These are phyloP conservation scores for Fagus sylvatica DNA, from an alignment of 306 rosid species.

Conservation along the genomic window DNA sequence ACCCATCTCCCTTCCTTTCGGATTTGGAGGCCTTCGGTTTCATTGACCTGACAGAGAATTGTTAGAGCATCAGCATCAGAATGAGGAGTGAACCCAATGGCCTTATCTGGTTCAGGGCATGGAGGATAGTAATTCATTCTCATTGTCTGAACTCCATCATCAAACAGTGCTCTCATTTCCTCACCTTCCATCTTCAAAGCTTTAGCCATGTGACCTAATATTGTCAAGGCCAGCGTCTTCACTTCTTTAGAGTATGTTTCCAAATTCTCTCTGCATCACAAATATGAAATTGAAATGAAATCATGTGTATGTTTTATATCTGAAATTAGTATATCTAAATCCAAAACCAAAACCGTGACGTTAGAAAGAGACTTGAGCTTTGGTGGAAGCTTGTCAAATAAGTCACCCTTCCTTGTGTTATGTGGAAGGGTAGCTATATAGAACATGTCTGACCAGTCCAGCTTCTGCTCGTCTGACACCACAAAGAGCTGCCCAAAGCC, in stretches of 20 bases:
- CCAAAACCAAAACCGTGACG: neutral
- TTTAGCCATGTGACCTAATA: constrained; percentile 22
- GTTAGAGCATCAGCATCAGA: constrained; percentile 36
- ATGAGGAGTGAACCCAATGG: constrained; percentile 35
- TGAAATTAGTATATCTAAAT: neutral
- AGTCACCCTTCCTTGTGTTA: constrained; percentile 7
- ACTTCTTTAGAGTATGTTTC: constrained; percentile 19
- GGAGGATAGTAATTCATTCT: constrained; percentile 47
- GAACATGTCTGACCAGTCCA: constrained; percentile 49
- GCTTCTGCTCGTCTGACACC: constrained; percentile 44
- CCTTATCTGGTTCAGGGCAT: constrained; percentile 38
- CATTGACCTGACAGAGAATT: constrained; percentile 35
- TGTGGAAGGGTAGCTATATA: constrained; percentile 30
- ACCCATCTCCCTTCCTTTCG: constrained; percentile 43
- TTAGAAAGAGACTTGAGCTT: constrained; percentile 28
- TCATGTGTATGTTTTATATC: neutral
- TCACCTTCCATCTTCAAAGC: constrained; percentile 23
- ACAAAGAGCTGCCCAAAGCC: constrained; percentile 48
- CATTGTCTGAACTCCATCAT: constrained; percentile 24
- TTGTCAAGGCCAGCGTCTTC: constrained; percentile 14
- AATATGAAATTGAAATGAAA: neutral
- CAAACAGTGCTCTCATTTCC: constrained; percentile 21
- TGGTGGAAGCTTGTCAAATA: constrained; percentile 35
- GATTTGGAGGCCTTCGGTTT: constrained; percentile 47
- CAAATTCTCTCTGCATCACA: constrained; percentile 17